Evolutionary conservation across 148 eudicot species (phyloP), one percentile per base, ranked within the genome.

Genomic region (Camellia lanceoleosa): DNA sequence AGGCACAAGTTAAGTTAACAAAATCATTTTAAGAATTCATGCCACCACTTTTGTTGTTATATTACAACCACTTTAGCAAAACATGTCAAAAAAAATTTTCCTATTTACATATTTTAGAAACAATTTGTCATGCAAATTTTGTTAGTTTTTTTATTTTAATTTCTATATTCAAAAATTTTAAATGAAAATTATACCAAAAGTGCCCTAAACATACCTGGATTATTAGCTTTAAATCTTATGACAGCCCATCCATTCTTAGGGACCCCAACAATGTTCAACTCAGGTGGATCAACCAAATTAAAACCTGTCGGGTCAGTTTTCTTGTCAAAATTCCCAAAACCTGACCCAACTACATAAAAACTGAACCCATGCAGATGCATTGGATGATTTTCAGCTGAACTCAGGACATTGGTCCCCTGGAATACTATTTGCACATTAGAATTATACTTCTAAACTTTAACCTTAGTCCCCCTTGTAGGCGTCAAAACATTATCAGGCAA

Each of bases 171-270:
- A 30, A 30, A 30, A 30, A 30, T 30, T 30, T 30, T 30, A 30
- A 30, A 30, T 30, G 38, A 30, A 30, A 30, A 30, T 30, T 30
- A 30, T 30, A 30, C 1, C 38, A 30, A 30, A 30, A 30, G 38
- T 30, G 38, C 52, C 7, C 52, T 18, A n/a, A 3, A 41, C 38
- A n/a, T 59, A 81, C 83, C 83, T 14, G 84, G 84, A 59, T 82
- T 82, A 64, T 82, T 23, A 59, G 84, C 80, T 82, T 5, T 60
- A 69, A 82, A 82, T 61, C 84, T 76, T 69, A 82, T 77, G 41
- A 80, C 84, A 51, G 68, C 44, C 84, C 84, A 82, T 42, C 84
- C 84, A 52, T 70, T 82, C 69, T 43, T 71, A 1, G 84, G 84
- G 7, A 82, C 84, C 9, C 84, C 84, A n/a, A 77, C 38, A 7